phyloP scores from a whole-genome alignment of 164 flowering plant genomes.

The Vitis rotundifolia region DNA sequence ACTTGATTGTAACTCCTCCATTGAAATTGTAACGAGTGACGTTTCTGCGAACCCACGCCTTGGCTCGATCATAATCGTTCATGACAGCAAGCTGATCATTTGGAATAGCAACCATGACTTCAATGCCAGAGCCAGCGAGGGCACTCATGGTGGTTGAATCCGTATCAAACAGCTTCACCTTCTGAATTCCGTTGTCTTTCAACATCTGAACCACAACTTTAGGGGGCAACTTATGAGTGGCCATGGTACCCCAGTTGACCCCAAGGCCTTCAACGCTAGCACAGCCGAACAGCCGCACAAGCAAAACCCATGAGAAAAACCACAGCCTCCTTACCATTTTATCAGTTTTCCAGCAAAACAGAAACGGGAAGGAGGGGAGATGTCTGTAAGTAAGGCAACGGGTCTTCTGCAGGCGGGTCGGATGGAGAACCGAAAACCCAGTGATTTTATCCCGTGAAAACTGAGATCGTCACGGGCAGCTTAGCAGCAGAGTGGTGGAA shows the following conservation, averaged over 20 bases:
- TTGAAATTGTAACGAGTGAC: constrained; percentile 48
- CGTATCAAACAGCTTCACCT: constrained; percentile 87
- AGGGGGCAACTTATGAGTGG: constrained; percentile 56
- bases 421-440: constrained; percentile 10
- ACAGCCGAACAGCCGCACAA: constrained; percentile 20
- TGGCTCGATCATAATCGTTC: constrained; percentile 48
- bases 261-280: constrained; percentile 46
- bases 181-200: constrained; percentile 66
- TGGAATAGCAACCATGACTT: constrained; percentile 89
- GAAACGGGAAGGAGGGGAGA: neutral
- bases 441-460: constrained; percentile 8
- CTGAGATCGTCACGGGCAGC: neutral
- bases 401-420: constrained; percentile 11
- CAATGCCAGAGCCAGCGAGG: constrained; percentile 65
- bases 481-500: too few species aligned
- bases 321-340: neutral
- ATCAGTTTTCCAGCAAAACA: neutral
- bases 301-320: constrained; percentile 5
- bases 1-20: constrained; percentile 80
- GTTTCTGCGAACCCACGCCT: constrained; percentile 70
- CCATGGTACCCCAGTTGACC: constrained; percentile 84
- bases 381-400: neutral
- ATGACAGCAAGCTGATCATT: constrained; percentile 51
- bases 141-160: constrained; percentile 53
- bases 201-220: constrained; percentile 57